phyloP scores from a whole-genome alignment of 345 rosid species.

The Corchorus olitorius region DNA sequence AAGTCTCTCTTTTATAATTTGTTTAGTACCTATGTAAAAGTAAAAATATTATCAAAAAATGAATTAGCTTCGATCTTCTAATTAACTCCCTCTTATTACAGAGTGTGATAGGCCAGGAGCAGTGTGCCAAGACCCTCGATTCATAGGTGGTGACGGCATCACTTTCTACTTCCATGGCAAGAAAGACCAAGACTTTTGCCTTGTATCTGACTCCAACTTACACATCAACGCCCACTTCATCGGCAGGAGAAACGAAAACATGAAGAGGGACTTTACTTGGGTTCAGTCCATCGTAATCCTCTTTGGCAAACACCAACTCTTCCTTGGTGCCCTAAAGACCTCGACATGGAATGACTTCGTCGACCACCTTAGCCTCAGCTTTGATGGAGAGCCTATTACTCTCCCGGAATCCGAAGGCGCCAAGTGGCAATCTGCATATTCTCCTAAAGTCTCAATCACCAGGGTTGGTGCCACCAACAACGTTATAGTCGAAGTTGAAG shows the following conservation, averaged over 20 bases:
- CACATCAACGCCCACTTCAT: slow-evolving; percentile 64
- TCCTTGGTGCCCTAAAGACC: slow-evolving; percentile 51
- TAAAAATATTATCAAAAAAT: neutral
- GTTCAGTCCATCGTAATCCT: slow-evolving; percentile 55
- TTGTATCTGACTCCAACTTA: slow-evolving; percentile 51
- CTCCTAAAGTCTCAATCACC: slow-evolving; percentile 30
- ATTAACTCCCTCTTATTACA: slow-evolving; percentile 20
- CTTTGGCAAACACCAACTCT: slow-evolving; percentile 51
- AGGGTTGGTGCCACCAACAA: slow-evolving; percentile 41
- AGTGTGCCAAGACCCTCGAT: slow-evolving; percentile 68
- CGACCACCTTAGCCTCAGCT: slow-evolving; percentile 41
- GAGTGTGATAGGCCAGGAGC: slow-evolving; percentile 62
- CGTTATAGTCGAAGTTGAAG: slow-evolving; percentile 43
- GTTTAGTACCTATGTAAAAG: neutral
- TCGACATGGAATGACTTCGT: slow-evolving; percentile 53
- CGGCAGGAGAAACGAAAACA: slow-evolving; percentile 44
- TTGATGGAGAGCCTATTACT: slow-evolving; percentile 38
- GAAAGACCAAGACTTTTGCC: slow-evolving; percentile 56
- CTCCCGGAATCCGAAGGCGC: slow-evolving; percentile 35
- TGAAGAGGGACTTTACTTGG: slow-evolving; percentile 66
- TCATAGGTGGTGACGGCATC: slow-evolving; percentile 65
- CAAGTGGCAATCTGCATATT: slow-evolving; percentile 33
- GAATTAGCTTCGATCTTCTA: neutral
- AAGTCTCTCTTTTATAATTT: slow-evolving; percentile 16
- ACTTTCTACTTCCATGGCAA: slow-evolving; percentile 80